Percentiles rank a stretch among this genome's conserved stretches.
These are phyloP conservation scores for Fusarium gaditjirri DNA, from an alignment of 2,329 filamentous ascomycete genomes.

Conservation along the genomic window DNA sequence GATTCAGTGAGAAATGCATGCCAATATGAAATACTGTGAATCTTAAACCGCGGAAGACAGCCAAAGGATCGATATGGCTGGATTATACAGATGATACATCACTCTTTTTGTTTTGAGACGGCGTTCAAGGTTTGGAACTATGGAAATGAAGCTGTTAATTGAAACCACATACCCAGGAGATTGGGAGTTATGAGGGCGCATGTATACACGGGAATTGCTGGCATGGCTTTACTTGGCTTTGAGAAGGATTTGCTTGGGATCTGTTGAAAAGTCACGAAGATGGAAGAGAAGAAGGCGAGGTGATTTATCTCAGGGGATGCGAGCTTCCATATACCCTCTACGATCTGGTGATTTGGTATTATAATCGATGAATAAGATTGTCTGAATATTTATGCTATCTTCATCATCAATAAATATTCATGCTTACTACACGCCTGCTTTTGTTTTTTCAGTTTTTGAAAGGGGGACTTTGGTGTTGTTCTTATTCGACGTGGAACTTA, in stretches of 20 bases:
- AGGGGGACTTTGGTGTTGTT: too few species aligned
- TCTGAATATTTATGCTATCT: neutral
- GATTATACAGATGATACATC: neutral
- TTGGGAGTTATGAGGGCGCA: constrained; percentile 44
- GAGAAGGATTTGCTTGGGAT: constrained; percentile 33
- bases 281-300: constrained; percentile 16
- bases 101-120: constrained; percentile 26
- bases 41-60: neutral
- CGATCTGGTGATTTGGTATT: constrained; percentile 24
- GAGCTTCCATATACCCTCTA: constrained; percentile 41
- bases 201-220: constrained; percentile 35
- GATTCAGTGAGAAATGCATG: constrained; percentile 44
- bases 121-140: constrained; percentile 37
- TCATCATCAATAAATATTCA: neutral
- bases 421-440: neutral
- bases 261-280: constrained; percentile 25
- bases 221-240: constrained; percentile 15
- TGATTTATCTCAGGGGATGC: constrained; percentile 12
- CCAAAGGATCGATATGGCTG: neutral
- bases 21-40: neutral
- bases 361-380: constrained; percentile 28
- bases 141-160: constrained; percentile 35
- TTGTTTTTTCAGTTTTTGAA: neutral
- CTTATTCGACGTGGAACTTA: constrained; percentile 41
- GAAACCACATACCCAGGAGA: constrained; percentile 43